phyloP scores from a whole-genome alignment of 2,329 filamentous ascomycete species.

The Cercospora zeina region DNA sequence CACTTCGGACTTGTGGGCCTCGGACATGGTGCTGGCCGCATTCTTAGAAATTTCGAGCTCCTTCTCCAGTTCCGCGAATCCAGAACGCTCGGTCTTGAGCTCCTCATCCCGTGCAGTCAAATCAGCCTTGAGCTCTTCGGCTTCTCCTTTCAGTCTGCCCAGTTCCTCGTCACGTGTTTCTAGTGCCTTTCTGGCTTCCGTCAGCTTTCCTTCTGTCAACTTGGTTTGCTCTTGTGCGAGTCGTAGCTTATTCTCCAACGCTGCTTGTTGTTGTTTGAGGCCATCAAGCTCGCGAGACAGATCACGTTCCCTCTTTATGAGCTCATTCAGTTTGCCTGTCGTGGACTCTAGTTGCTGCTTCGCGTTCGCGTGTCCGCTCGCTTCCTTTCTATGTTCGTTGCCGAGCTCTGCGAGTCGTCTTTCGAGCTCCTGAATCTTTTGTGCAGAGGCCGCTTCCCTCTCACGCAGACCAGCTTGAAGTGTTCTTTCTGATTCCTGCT shows the following conservation, averaged over 20 bases:
- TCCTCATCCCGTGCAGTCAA: conserved; percentile 37
- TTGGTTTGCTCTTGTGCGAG: conserved; percentile 23
- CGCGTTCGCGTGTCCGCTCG: conserved; percentile 33
- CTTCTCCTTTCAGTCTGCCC: conserved; percentile 28
- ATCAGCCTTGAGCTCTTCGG: conserved; percentile 35
- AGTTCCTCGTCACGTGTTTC: conserved; percentile 48
- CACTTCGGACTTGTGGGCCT: conserved; percentile 5
- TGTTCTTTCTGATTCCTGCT: conserved; percentile 35
- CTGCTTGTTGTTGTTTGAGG: conserved; percentile 29
- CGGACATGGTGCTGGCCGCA: background rate
- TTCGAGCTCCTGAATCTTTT: conserved; percentile 36
- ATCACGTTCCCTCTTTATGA: conserved; percentile 32
- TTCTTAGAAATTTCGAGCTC: conserved; percentile 33
- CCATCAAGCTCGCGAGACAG: conserved; percentile 32
- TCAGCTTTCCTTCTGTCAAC: conserved; percentile 26
- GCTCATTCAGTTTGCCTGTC: conserved; percentile 31
- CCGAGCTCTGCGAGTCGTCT: conserved; percentile 35
- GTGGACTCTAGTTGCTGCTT: conserved; percentile 41
- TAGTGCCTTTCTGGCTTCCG: conserved; percentile 33
- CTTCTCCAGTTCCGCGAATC: conserved; percentile 38
- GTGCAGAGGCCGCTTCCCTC: conserved; percentile 30
- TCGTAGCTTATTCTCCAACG: conserved; percentile 22
- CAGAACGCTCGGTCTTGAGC: conserved; percentile 36
- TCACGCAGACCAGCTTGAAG: conserved; percentile 34
- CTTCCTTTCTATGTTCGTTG: conserved; percentile 36